Evolutionary conservation across 805 yeast genomes (phyloP), one percentile per base, ranked within the genome.

Genomic region (Lachancea meyersii): DNA sequence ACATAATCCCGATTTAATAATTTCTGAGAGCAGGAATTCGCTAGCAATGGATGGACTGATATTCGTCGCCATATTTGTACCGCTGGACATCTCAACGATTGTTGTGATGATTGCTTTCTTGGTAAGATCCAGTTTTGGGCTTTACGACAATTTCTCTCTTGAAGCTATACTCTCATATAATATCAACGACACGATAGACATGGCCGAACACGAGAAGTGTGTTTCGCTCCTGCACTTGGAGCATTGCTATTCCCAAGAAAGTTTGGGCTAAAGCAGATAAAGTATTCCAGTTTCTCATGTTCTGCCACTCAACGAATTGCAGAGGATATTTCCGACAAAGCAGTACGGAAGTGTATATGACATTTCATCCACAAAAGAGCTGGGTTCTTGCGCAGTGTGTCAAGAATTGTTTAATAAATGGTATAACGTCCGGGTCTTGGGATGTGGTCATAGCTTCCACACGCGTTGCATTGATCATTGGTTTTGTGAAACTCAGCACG

Each of bases 381-480:
- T 8, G n/a, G 30, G 13, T 8, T 11, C 30, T 10, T 35, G 38
- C 38, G 38, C 18, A 14, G 20, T 35, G 17, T 35, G 38, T 19
- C 38, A 35, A 17, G 38, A 35, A n/a, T 9, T 22, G 13, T 35
- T 35, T 9, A 35, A 35, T 16, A n/a, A 23, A 3, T 23, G 13
- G 28, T 22, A 35, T 17, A 35, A 35, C 13, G 28, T 35, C 7
- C 5, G 38, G 7, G 13, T 11, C 5, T 22, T 35, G 38, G 38
- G 30, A 6, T 35, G 38, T 21, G 13, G 20, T 21, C 38, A 35
- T 21, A 18, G 21, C 5, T 35, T 35, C 18, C 38, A 35, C 19
- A 21, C 38, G 5, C 30, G 23, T 14, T 35, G 38, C 13, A 35
- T 35, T 11, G 38, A 35, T 17, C 38, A 23, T 9, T 35, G 38